Conservation (phyloP, 2,329 filamentous ascomycete genomes). For the Zymoseptoria brevis region DNA sequence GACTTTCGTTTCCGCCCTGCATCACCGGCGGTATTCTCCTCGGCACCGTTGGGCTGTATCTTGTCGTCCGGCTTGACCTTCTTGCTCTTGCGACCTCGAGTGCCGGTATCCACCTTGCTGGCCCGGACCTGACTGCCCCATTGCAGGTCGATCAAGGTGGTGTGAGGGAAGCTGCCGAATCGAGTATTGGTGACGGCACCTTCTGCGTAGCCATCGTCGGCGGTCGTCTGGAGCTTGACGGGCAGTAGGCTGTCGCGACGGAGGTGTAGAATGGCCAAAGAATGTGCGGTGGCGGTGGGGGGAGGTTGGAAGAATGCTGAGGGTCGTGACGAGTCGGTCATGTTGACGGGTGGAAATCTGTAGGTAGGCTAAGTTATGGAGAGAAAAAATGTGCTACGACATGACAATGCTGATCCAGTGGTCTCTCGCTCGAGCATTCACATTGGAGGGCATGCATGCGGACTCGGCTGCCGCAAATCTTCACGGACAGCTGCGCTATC, state of each 20-base stretch:
- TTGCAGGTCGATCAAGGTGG: slow-evolving; percentile 55
- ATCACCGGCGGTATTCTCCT: slow-evolving; percentile 1
- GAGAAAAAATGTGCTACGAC: background rate
- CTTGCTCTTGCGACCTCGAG: slow-evolving; percentile 60
- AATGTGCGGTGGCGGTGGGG: slow-evolving; percentile 51
- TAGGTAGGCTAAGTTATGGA: background rate
- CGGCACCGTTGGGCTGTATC: background rate
- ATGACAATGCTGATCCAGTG: background rate
- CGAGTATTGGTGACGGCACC: slow-evolving; percentile 68
- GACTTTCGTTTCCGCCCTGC: slow-evolving; percentile 37
- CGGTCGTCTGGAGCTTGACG: slow-evolving; percentile 45
- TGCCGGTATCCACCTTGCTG: slow-evolving; percentile 83
- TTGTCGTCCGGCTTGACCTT: slow-evolving; percentile 45
- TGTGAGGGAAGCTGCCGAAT: slow-evolving; percentile 66
- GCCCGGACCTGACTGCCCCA: slow-evolving; percentile 92
- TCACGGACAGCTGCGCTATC: background rate
- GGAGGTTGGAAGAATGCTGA: slow-evolving; percentile 78
- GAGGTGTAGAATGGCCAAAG: slow-evolving; percentile 76
- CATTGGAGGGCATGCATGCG: background rate
- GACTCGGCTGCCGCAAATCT: background rate
- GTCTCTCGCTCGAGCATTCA: background rate
- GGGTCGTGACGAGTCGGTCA: slow-evolving; percentile 8
- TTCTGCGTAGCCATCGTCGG: slow-evolving; percentile 36
- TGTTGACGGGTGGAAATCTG: background rate
- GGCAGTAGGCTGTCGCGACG: slow-evolving; percentile 80